phyloP scores from a whole-genome alignment of 164 flowering plant genomes.

The Taxillus chinensis region DNA sequence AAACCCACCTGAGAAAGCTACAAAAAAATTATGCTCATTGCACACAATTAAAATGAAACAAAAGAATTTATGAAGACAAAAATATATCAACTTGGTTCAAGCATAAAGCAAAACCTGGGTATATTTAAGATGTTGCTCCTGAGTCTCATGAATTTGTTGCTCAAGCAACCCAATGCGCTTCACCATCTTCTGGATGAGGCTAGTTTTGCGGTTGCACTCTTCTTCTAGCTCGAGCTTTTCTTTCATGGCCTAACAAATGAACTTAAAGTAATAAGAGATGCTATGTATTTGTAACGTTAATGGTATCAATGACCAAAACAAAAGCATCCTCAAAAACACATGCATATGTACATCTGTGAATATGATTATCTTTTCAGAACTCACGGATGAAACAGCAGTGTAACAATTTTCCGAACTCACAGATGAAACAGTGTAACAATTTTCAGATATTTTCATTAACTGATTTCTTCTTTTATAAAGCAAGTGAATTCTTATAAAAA shows the following conservation, averaged over 20 bases:
- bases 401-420: no score
- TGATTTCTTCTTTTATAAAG: no score
- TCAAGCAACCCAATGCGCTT: slow-evolving; percentile 37
- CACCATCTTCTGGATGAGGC: slow-evolving; percentile 33
- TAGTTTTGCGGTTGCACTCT: slow-evolving; percentile 28
- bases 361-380: no score
- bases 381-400: no score
- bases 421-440: no score
- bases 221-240: slow-evolving; percentile 48
- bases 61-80: background rate
- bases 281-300: background rate
- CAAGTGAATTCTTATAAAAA: no score
- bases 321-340: no score
- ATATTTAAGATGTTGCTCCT: slow-evolving; percentile 46
- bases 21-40: no score
- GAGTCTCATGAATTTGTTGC: slow-evolving; percentile 51
- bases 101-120: slow-evolving; percentile 52
- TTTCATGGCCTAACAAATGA: slow-evolving; percentile 45
- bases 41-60: no score
- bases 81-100: background rate
- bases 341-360: no score
- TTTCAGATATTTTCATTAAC: no score
- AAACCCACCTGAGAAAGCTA: no score
- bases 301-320: background rate
- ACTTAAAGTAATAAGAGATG: background rate